A percentile compares a stretch with the other conserved stretches of the same genome.
Conservation (phyloP, 331 rosid genomes). For the Telfairia occidentalis region DNA sequence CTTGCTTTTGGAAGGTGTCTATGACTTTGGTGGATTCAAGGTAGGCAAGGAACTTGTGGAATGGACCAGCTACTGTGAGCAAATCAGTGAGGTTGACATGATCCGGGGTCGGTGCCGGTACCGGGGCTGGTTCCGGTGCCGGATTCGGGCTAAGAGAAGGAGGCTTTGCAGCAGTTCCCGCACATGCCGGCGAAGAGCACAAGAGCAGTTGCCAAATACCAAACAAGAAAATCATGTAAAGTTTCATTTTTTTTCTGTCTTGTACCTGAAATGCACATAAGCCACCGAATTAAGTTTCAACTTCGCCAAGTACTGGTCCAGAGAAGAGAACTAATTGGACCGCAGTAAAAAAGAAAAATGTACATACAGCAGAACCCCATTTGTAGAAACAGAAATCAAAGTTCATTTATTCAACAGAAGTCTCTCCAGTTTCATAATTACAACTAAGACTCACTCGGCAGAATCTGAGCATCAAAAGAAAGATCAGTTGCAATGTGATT, state of each 20-base stretch:
- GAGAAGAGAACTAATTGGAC: background rate
- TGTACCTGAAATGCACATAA: background rate
- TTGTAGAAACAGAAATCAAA: background rate
- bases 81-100: conserved; percentile 63
- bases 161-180: conserved; percentile 39
- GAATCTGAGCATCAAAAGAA: too few species aligned
- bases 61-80: conserved; percentile 82
- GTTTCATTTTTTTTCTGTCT: conserved; percentile 28
- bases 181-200: conserved; percentile 41
- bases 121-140: conserved; percentile 22
- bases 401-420: background rate
- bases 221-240: conserved; percentile 29
- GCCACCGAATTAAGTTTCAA: background rate
- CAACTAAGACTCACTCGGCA: too few species aligned
- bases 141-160: conserved; percentile 44
- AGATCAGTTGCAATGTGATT: background rate
- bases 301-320: background rate
- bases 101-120: conserved; percentile 68
- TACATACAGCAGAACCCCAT: background rate
- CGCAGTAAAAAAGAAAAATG: background rate
- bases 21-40: conserved; percentile 68
- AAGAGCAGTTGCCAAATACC: conserved; percentile 34
- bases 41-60: conserved; percentile 61
- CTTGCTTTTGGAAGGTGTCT: conserved; percentile 86
- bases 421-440: background rate